phyloP scores from a whole-genome alignment of 129 eudicot species.

The Saposhnikovia divaricata region DNA sequence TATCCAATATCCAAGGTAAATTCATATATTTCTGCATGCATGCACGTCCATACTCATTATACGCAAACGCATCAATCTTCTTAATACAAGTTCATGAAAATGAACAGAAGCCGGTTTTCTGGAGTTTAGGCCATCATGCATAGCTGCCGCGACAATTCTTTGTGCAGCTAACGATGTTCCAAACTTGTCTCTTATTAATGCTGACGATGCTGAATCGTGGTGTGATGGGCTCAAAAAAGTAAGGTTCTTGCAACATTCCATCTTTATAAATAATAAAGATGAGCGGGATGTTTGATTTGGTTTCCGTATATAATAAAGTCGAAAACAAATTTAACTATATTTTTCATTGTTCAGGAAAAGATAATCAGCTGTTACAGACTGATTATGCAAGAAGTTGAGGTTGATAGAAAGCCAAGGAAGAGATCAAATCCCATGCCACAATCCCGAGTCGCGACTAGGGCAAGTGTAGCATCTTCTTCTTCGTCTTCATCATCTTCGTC shows the following conservation, averaged over 20 bases:
- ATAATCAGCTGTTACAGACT: slow-evolving; percentile 47
- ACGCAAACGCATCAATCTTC: too few relatives aligned
- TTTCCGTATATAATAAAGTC: background rate
- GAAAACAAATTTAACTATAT: too few relatives aligned
- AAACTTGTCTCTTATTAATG: slow-evolving; percentile 57
- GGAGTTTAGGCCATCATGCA: slow-evolving; percentile 88
- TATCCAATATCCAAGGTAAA: slow-evolving; percentile 70
- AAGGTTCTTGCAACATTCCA: background rate
- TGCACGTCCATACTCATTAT: background rate
- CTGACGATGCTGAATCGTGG: slow-evolving; percentile 82
- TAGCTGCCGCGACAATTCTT: slow-evolving; percentile 83
- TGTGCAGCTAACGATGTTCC: slow-evolving; percentile 80
- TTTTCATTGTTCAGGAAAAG: slow-evolving; percentile 42
- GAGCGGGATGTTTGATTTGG: background rate
- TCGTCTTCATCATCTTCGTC: slow-evolving; percentile 21
- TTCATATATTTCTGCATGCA: background rate
- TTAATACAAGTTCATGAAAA: background rate
- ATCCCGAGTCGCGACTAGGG: slow-evolving; percentile 51
- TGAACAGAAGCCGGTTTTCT: slow-evolving; percentile 62
- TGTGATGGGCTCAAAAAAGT: slow-evolving; percentile 80
- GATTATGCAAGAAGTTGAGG: slow-evolving; percentile 31
- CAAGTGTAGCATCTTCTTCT: slow-evolving; percentile 48
- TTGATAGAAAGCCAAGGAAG: slow-evolving; percentile 27
- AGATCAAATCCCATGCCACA: slow-evolving; percentile 46
- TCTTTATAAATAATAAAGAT: background rate